These are phyloP conservation scores for Schwanniomyces vanrijiae DNA, from an alignment of 805 yeast species.

Conservation along the genomic window DNA sequence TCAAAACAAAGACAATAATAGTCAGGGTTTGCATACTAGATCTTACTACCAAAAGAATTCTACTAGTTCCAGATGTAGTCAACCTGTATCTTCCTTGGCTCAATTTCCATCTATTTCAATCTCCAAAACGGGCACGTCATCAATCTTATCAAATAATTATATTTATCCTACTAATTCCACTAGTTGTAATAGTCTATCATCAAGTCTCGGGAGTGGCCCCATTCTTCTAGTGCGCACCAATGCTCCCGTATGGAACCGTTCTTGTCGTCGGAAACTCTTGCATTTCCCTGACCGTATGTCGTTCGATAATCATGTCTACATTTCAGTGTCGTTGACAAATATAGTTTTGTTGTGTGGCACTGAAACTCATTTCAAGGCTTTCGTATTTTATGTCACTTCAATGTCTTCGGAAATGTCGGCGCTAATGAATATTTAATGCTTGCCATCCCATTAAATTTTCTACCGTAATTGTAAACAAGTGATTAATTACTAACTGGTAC, in stretches of 20 bases:
- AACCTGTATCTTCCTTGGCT: too few species aligned
- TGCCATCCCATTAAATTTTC: neutral
- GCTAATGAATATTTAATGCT: neutral
- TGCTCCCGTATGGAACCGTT: neutral
- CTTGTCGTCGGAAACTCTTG: neutral
- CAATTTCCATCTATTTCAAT: too few species aligned
- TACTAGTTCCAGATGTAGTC: too few species aligned
- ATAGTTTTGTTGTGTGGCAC: neutral
- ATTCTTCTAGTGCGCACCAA: neutral
- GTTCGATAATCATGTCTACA: neutral
- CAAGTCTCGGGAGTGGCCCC: neutral
- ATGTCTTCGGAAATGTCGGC: neutral
- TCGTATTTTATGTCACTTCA: neutral
- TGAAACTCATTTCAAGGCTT: neutral
- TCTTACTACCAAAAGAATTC: too few species aligned
- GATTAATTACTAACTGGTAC: neutral
- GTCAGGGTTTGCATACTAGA: too few species aligned
- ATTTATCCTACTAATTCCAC: too few species aligned
- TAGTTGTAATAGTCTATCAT: neutral
- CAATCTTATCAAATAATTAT: too few species aligned
- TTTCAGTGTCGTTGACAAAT: neutral
- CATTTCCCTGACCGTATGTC: neutral
- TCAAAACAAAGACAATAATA: neutral
- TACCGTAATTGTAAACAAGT: neutral
- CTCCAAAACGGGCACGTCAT: too few species aligned